phyloP scores from a whole-genome alignment of 2,329 filamentous ascomycete species.

The Claviceps humidiphila region DNA sequence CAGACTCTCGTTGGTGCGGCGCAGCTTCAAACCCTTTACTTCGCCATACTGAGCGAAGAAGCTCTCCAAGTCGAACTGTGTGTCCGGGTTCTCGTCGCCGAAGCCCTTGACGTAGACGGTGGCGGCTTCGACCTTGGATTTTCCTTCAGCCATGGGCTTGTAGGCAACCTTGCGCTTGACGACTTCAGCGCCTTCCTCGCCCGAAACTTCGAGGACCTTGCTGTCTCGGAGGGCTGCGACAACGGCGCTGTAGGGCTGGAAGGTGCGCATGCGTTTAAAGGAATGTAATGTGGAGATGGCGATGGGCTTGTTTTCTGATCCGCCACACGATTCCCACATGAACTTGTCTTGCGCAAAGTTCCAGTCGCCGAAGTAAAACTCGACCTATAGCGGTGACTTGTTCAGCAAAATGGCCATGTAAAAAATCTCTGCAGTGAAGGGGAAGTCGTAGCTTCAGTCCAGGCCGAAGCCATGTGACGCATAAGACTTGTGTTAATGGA shows the following conservation, averaged over 20 bases:
- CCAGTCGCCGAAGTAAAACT: constrained; percentile 91
- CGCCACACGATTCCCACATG: constrained; percentile 66
- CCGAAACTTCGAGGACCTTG: constrained; percentile 56
- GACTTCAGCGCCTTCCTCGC: constrained; percentile 57
- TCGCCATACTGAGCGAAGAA: constrained; percentile 77
- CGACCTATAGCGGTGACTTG: constrained; percentile 48
- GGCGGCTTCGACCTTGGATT: constrained; percentile 53
- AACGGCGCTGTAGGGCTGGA: constrained; percentile 75
- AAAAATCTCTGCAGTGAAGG: neutral
- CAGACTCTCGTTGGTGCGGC: constrained; percentile 54
- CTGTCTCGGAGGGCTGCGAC: constrained; percentile 74
- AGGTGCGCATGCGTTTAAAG: constrained; percentile 94
- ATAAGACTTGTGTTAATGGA: neutral
- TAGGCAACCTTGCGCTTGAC: constrained; percentile 66
- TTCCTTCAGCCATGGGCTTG: constrained; percentile 42
- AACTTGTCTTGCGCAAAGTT: constrained; percentile 85
- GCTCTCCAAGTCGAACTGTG: constrained; percentile 86
- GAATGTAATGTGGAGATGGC: constrained; percentile 62
- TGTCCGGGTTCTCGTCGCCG: constrained; percentile 66
- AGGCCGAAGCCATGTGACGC: neutral
- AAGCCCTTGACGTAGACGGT: constrained; percentile 94
- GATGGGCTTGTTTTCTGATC: constrained; percentile 69
- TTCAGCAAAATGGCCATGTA: neutral
- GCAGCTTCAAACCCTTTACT: constrained; percentile 72
- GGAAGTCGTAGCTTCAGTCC: neutral